phyloP scores from a whole-genome alignment of 2,329 filamentous ascomycete genomes.

The Ascochyta viciae-villosae region DNA sequence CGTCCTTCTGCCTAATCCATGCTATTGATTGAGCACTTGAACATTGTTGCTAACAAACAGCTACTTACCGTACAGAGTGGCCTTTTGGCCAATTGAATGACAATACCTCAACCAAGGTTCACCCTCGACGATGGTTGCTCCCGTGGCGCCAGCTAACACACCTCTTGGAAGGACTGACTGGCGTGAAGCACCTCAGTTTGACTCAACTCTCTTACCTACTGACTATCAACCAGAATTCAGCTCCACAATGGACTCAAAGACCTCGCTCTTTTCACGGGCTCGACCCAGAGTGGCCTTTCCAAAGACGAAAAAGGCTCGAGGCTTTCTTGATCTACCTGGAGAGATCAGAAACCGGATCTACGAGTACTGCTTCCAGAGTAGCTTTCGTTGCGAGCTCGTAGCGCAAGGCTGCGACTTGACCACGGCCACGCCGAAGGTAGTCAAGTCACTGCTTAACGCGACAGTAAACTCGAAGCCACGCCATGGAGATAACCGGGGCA shows the following conservation, averaged over 20 bases:
- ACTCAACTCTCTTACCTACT: not conserved
- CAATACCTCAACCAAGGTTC: not conserved
- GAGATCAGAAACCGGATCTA: slow-evolving; percentile 62
- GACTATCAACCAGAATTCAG: slow-evolving; percentile 5
- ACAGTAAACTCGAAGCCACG: not conserved
- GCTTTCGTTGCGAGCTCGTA: slow-evolving; percentile 37
- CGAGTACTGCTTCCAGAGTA: slow-evolving; percentile 40
- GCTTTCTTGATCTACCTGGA: slow-evolving; percentile 52
- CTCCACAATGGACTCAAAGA: slow-evolving; percentile 20
- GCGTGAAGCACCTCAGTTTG: not conserved
- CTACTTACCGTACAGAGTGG: not conserved
- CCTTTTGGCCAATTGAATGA: not conserved
- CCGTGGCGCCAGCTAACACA: not conserved
- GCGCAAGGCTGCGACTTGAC: not conserved
- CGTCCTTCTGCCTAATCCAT: slow-evolving; percentile 1
- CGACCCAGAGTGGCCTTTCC: slow-evolving; percentile 4
- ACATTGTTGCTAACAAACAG: not conserved
- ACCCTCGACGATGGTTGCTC: not conserved
- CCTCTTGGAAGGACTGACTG: not conserved
- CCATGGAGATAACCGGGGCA: not conserved
- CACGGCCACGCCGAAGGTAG: not conserved
- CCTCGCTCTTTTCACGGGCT: slow-evolving; percentile 22
- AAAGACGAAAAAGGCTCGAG: slow-evolving; percentile 24
- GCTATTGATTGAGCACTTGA: slow-evolving; percentile 1
- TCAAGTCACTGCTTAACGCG: slow-evolving; percentile 24